Conservation (phyloP, 1,284 basidiomycete species). For the Xanthoconium separans region DNA sequence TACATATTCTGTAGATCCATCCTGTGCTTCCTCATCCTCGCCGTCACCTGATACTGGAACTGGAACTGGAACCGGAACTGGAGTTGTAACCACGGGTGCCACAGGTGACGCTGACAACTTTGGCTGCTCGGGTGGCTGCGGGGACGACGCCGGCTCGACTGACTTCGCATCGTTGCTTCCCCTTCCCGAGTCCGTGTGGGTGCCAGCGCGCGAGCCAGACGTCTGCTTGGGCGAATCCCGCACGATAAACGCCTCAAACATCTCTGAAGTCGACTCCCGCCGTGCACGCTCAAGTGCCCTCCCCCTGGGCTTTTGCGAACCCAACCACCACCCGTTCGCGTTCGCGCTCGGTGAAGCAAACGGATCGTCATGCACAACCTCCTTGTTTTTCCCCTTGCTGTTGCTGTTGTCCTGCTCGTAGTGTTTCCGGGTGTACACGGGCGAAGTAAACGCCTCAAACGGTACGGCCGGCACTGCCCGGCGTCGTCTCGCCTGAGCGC, state of each 20-base stretch:
- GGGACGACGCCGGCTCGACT: too few relatives aligned
- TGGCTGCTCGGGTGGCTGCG: neutral
- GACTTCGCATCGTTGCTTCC: neutral
- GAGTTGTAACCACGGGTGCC: neutral
- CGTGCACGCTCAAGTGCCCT: constrained; percentile 1
- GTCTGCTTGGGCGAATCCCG: constrained; percentile 3
- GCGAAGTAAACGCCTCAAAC: constrained; percentile 29
- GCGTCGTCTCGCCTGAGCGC: neutral
- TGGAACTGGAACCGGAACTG: neutral
- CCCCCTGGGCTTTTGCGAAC: neutral
- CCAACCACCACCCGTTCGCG: too few relatives aligned
- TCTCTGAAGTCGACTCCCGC: constrained; percentile 12
- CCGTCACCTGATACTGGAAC: neutral
- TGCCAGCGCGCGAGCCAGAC: too few relatives aligned
- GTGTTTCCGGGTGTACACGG: neutral
- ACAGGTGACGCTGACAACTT: neutral
- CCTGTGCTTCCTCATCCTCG: neutral
- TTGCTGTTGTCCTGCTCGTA: neutral
- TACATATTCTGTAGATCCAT: neutral
- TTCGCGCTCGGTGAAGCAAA: neutral
- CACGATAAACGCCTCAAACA: constrained; percentile 23
- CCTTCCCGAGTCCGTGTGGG: neutral
- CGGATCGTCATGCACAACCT: neutral
- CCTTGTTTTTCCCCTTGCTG: neutral
- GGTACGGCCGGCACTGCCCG: neutral